Base-by-base conservation (phyloP, 202 grass and related monocot genomes). In the Bolboschoenoplectus hybrid region DNA sequence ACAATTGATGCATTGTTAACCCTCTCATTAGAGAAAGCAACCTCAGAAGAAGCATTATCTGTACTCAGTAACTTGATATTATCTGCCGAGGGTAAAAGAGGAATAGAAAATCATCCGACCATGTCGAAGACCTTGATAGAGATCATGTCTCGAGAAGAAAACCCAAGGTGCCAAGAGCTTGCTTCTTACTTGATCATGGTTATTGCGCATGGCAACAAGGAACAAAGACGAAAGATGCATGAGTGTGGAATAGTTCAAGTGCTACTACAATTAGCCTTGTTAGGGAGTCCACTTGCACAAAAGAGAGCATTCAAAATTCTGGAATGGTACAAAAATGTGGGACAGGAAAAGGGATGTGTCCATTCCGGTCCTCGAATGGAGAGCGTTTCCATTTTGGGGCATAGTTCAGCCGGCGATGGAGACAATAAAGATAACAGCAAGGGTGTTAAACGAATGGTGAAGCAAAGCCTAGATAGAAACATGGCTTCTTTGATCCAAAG, bases 401-500 rank as follows among this genome's bases (percentile, higher is more conserved):
- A 20, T 3, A 11, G 2, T 19, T 32, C 8, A 3, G 11, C n/a
- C 5, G 10, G 3, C 6, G 40, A 12, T 11, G 79, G 64, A 6
- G 56, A 90, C 36, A 45, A 38, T 26, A 70, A 60, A 35, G 89
- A 81, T 39, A 68, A 88, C 83, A 64, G 36, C 64, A 87, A 69
- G 11, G 71, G 70, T 7, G 86, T 99, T 19, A 90, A 82, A 84
- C 82, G 57, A 78, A 90, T 99, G 17, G 92, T 94, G 64, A 96
- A 89, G 73, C 90, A 96, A 86, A 99, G 97, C 40, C 89, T 99
- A 1, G 85, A 94, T 4, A 89, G 81, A 88, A 96, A 96, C 86
- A 94, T 94, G 90, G 83, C 66, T 41, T 89, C 65, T 1, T 94
- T 98, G 72, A 43, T 92, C 1, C 91, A 81, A 61, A 94, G 92